Base-by-base conservation (phyloP, 179 eudicot species). In the Carnegiea gigantea region DNA sequence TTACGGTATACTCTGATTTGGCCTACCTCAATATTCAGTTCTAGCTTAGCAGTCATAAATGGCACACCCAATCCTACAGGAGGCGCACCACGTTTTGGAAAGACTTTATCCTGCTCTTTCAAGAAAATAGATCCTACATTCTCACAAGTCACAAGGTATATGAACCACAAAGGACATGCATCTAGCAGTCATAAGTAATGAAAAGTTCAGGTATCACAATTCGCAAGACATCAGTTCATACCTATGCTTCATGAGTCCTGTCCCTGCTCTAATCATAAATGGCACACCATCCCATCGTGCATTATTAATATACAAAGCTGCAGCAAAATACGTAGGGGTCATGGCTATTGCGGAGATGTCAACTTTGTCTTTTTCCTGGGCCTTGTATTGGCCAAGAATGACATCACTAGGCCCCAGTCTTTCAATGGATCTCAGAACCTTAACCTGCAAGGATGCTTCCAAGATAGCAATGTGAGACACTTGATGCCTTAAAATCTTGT, bases 281-380 rank as follows among this genome's bases (percentile, higher is more conserved):
- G 86, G 86, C 43, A 84, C 84, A 28, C 88, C 86, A 79, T 84
- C 86, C 85, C 81, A 82, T 48, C 86, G 75, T 44, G 86, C 83
- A 77, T 84, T 84, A 75, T 84, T 85, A 75, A 86, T 79, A 44
- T 77, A 79, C 64, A 82, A 72, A 84, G 85, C 85, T 54, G 85
- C 84, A 53, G 83, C 83, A 76, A 84, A 86, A 77, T 79, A 84
- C 14, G 86, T 72, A 57, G 86, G 88, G 70, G 79, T 77, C 79
- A 65, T 70, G 20, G 60, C 18, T 36, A 70, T 64, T 75, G 40
- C 80, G 28, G 78, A 81, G 62, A 75, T 54, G n/a, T 83, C 78
- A 70, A 78, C 17, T 49, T 71, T 84, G 81, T 82, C 85, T 40
- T 49, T 51, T n/a, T 77, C 73, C 21, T 68, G 24, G 40, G 79